These are phyloP conservation scores for Catharanthus roseus DNA, from an alignment of 257 asterid genomes.

Conservation along the genomic window DNA sequence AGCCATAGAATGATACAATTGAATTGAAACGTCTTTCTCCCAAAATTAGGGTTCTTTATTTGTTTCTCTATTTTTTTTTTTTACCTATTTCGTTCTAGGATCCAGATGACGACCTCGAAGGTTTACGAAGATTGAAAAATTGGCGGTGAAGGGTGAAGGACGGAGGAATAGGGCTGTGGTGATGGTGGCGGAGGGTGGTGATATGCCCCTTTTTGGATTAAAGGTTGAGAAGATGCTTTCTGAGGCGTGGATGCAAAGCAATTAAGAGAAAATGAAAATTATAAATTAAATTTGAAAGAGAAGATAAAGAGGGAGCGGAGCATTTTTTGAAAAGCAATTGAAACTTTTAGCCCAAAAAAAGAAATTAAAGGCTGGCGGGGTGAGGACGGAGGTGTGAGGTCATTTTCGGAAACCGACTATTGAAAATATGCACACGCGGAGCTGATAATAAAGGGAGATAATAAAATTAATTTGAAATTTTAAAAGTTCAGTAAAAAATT, in stretches of 20 bases:
- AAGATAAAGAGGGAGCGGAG: not conserved
- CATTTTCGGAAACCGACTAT: not conserved
- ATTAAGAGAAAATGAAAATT: not conserved
- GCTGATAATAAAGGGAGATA: too few species aligned
- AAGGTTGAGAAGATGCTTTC: constrained; percentile 1
- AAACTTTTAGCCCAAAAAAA: too few species aligned
- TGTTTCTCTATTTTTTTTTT: not conserved
- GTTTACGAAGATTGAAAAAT: not conserved
- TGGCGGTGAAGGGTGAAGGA: not conserved
- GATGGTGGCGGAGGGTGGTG: not conserved
- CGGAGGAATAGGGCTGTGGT: not conserved
- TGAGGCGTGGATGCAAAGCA: constrained; percentile 6
- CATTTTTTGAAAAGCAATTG: too few species aligned
- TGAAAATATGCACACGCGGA: not conserved
- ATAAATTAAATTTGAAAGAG: not conserved
- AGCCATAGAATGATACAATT: constrained; percentile 27
- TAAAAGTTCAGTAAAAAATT: too few species aligned
- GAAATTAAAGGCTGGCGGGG: not conserved
- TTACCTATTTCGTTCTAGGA: not conserved
- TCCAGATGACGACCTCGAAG: too few species aligned
- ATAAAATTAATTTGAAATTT: too few species aligned
- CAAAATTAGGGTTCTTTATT: not conserved
- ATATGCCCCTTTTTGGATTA: not conserved
- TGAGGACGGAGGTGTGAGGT: not conserved
- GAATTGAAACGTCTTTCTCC: not conserved